Evolutionary conservation across 441 rosid genomes (phyloP).

Genomic region (Pelargonium fulgidum): DNA sequence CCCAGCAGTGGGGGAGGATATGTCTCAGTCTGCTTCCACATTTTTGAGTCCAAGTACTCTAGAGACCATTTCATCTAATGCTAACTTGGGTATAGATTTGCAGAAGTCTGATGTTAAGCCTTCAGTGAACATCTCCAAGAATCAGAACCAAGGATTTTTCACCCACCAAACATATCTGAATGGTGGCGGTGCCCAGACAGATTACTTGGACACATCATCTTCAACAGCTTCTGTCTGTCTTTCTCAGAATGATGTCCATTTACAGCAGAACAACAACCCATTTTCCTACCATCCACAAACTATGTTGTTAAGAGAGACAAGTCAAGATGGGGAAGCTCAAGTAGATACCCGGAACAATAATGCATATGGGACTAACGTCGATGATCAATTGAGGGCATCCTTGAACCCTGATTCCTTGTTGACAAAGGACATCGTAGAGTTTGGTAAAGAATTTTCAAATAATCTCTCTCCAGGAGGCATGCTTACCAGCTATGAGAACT

Average conservation of each 20-base stretch:
- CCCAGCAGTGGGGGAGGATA: constrained; percentile 36
- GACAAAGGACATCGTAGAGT: constrained; percentile 34
- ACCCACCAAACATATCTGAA: constrained; percentile 37
- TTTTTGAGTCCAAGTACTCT: constrained; percentile 28
- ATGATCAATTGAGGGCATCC: constrained; percentile 34
- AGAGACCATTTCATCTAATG: constrained; percentile 35
- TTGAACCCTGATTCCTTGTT: constrained; percentile 35
- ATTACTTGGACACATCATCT: constrained; percentile 63
- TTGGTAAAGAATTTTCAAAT: constrained; percentile 45
- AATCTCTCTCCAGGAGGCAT: constrained; percentile 40
- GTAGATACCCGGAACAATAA: constrained; percentile 39
- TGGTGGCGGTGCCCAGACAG: constrained; percentile 39
- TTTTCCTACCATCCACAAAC: constrained; percentile 40
- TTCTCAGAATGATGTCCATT: constrained; percentile 48
- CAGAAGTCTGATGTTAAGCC: constrained; percentile 53
- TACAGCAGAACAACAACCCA: constrained; percentile 42
- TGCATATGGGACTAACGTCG: constrained; percentile 31
- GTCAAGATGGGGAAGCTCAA: constrained; percentile 49
- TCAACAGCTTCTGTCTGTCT: constrained; percentile 60
- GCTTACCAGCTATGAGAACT: constrained; percentile 36
- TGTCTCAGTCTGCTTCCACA: constrained; percentile 41
- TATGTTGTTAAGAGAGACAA: constrained; percentile 35
- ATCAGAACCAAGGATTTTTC: constrained; percentile 42
- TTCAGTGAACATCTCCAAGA: constrained; percentile 43
- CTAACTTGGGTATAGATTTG: constrained; percentile 31